Conservation (phyloP, 139 green algal species). For the Chlamydomonas sphaeroides region DNA sequence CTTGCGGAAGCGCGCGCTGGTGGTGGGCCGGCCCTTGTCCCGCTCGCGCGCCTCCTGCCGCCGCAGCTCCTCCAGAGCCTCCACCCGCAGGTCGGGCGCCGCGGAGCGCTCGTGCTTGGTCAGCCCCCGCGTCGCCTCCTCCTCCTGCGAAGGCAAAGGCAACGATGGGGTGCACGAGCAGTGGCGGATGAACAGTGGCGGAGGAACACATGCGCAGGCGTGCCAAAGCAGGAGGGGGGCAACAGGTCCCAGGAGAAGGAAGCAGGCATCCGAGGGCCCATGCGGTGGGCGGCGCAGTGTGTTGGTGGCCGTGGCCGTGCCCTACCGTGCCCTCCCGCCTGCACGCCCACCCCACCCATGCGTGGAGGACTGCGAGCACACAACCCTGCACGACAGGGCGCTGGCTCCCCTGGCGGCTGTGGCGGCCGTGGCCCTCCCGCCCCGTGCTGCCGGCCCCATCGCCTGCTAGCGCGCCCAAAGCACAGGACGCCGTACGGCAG, state of each 20-base stretch:
- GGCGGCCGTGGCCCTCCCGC: neutral
- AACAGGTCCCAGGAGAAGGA: too few species aligned
- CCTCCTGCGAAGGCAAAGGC: neutral
- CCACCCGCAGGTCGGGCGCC: neutral
- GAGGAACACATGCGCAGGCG: too few species aligned
- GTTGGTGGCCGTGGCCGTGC: neutral
- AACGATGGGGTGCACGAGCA: too few species aligned
- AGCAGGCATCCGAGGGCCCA: neutral
- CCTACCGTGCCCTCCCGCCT: neutral
- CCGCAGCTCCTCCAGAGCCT: conserved; percentile 6
- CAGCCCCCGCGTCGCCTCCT: conserved; percentile 9
- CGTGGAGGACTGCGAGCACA: too few species aligned
- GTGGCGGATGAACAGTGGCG: neutral
- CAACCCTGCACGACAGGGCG: neutral
- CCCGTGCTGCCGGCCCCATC: too few species aligned
- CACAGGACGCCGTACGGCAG: too few species aligned
- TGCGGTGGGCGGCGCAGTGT: neutral
- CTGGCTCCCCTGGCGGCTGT: neutral
- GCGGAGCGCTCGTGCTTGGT: conserved; percentile 5
- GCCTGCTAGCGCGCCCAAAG: too few species aligned
- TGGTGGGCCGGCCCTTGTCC: neutral
- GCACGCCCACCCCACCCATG: too few species aligned
- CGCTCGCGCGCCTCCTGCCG: neutral
- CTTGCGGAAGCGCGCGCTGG: conserved; percentile 23
- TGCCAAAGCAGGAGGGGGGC: too few species aligned